Percentiles rank a stretch among this genome's conserved stretches.
Conservation (phyloP, 2,329 filamentous ascomycete genomes). For the Diaporthe helianthi region DNA sequence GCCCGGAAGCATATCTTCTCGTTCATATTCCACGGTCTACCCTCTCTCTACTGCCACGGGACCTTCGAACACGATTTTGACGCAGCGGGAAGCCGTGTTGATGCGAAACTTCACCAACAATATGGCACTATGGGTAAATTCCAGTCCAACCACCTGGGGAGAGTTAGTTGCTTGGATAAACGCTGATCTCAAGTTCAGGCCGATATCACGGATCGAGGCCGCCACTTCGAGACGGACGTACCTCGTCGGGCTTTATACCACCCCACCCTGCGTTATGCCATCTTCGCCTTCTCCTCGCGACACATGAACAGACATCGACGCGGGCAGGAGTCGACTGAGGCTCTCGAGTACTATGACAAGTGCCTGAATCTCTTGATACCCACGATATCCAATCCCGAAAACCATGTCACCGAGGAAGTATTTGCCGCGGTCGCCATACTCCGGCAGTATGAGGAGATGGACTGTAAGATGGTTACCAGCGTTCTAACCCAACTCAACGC, state of each 20-base stretch:
- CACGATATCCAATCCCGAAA: conserved; percentile 2
- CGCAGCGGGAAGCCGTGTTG: not conserved
- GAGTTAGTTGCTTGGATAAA: no score
- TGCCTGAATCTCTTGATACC: conserved; percentile 26
- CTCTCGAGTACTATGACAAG: conserved; percentile 20
- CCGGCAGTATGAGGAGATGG: conserved; percentile 23
- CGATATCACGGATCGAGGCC: not conserved
- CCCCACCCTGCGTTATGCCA: not conserved
- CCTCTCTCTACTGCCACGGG: not conserved
- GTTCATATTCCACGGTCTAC: not conserved
- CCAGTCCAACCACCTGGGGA: no score
- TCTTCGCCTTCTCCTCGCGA: conserved; percentile 6
- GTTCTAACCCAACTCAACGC: accelerated
- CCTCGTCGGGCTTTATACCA: not conserved
- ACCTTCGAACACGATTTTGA: not conserved
- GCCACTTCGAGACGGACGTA: not conserved
- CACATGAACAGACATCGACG: not conserved
- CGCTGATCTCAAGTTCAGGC: not conserved
- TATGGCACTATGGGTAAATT: not conserved
- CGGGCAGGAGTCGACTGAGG: not conserved
- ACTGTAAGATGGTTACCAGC: not conserved
- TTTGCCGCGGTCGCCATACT: conserved; percentile 17
- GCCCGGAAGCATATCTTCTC: conserved; percentile 6
- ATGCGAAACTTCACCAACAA: conserved; percentile 4
- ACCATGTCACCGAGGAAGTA: conserved; percentile 7